These are phyloP conservation scores for Ophiostoma sp. DNA, from an alignment of 2,329 filamentous ascomycete genomes.

Conservation along the genomic window DNA sequence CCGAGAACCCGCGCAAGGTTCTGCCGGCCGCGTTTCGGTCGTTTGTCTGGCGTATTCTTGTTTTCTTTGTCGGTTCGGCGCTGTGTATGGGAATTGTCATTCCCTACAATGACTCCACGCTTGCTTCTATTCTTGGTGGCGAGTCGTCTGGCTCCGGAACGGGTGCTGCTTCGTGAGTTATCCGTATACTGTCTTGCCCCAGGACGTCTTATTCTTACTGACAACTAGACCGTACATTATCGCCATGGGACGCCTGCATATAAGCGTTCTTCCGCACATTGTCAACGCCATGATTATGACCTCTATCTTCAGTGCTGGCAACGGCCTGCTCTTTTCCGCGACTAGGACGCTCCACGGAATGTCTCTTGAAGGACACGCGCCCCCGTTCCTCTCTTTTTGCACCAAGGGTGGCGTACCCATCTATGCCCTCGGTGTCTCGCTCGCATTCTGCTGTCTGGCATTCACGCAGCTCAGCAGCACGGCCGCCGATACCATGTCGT, in stretches of 20 bases:
- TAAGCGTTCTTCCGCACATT: constrained; percentile 51
- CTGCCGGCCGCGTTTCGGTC: constrained; percentile 61
- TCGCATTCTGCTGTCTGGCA: constrained; percentile 54
- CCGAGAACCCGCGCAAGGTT: constrained; percentile 52
- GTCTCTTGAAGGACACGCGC: constrained; percentile 52
- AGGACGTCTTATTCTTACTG: neutral
- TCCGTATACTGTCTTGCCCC: neutral
- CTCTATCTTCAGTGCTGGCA: constrained; percentile 56
- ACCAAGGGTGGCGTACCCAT: constrained; percentile 57
- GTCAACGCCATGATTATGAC: constrained; percentile 58
- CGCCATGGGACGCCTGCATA: constrained; percentile 53
- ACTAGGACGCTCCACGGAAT: constrained; percentile 58
- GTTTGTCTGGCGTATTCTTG: constrained; percentile 59
- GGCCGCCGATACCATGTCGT: constrained; percentile 39
- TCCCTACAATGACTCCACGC: constrained; percentile 52
- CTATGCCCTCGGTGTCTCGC: constrained; percentile 50
- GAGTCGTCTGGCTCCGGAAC: constrained; percentile 46
- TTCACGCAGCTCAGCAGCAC: constrained; percentile 55
- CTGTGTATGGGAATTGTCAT: constrained; percentile 59
- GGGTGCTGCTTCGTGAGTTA: constrained; percentile 39
- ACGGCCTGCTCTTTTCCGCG: constrained; percentile 57
- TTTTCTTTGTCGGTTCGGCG: constrained; percentile 62
- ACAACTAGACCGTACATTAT: constrained; percentile 39
- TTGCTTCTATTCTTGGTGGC: constrained; percentile 48
- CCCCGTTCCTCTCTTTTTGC: constrained; percentile 47